Conservation (phyloP, 2,329 filamentous ascomycete species). For the Ceratocystis cubensis region DNA sequence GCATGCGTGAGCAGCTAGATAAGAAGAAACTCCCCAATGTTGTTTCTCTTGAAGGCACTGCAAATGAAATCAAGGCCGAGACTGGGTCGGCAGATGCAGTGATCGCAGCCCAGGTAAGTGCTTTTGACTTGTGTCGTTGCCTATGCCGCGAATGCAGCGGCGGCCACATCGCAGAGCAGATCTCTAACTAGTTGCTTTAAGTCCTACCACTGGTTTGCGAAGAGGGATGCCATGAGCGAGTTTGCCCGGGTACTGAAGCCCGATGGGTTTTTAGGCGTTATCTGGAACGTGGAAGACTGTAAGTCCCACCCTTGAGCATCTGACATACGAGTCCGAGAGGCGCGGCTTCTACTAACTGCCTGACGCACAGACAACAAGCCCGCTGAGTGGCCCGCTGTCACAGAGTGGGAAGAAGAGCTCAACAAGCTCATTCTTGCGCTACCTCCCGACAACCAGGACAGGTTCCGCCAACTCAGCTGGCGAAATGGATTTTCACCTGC, state of each 20-base stretch:
- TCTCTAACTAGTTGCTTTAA: slow-evolving; percentile 23
- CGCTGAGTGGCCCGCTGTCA: slow-evolving; percentile 39
- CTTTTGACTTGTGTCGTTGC: background rate
- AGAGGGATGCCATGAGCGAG: slow-evolving; percentile 43
- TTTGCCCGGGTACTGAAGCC: slow-evolving; percentile 55
- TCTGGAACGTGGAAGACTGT: slow-evolving; percentile 68
- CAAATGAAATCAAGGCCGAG: slow-evolving; percentile 42
- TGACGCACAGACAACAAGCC: slow-evolving; percentile 49
- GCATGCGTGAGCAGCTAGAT: slow-evolving; percentile 50
- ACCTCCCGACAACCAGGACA: slow-evolving; percentile 43
- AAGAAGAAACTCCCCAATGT: slow-evolving; percentile 46
- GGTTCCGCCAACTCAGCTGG: slow-evolving; percentile 56
- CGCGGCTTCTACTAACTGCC: background rate
- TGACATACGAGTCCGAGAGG: background rate
- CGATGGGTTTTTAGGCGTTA: slow-evolving; percentile 47
- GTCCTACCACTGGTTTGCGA: slow-evolving; percentile 45
- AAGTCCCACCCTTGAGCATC: slow-evolving; percentile 25
- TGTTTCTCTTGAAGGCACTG: slow-evolving; percentile 44
- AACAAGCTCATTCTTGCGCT: slow-evolving; percentile 45
- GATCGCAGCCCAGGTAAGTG: slow-evolving; percentile 53
- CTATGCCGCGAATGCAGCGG: background rate
- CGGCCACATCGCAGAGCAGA: background rate
- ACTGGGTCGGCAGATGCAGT: slow-evolving; percentile 52
- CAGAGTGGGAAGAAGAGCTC: slow-evolving; percentile 49
- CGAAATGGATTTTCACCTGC: slow-evolving; percentile 50